Evolutionary conservation across 805 yeast genomes (phyloP), one percentile per base, ranked within the genome.

Genomic region (Yueomyces sinensis): DNA sequence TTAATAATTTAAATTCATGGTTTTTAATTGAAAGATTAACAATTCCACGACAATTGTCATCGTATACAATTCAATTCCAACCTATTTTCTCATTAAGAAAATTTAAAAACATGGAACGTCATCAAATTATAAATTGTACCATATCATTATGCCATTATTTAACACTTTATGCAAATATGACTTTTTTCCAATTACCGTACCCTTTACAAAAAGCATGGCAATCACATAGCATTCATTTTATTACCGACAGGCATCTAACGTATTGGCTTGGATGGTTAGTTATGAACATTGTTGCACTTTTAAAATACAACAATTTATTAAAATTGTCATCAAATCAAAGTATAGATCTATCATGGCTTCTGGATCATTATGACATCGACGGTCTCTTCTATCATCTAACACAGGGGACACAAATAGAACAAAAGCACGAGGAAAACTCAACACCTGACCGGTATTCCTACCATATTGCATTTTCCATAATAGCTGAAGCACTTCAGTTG

Each of bases 281-380:
- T 1, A 32, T 45, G 27, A 41, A 44, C 29, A 27, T 47, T 2
- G 14, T 47, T 14, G 39, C 41, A 27, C 28, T 51, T 9, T 38
- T 46, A 13, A 38, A 43, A 29, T 34, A 29, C 19, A 37, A 39
- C 27, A 31, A 41, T 5, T 32, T 47, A 17, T 19, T 49, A 18
- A 25, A 25, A 9, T 5, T 11, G 5, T 9, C 6, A 5, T 46
- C 54, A 4, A 22, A 30, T 11, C 38, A 39, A 16, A 36, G 44
- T 4, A 32, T 43, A 13, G 52, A 48, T 29, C 29, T 45, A 3
- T 37, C 37, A 1, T 37, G 45, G 42, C 31, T 49, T 24, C 34
- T 52, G 27, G 44, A 45, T 9, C 44, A 44, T 24, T 43, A 48
- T 34, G 58, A 52, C 32, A 35, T 51, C 9, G 58, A 52, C 32